Evolutionary conservation across 441 rosid genomes (phyloP).

Genomic region (Daphne laureola): DNA sequence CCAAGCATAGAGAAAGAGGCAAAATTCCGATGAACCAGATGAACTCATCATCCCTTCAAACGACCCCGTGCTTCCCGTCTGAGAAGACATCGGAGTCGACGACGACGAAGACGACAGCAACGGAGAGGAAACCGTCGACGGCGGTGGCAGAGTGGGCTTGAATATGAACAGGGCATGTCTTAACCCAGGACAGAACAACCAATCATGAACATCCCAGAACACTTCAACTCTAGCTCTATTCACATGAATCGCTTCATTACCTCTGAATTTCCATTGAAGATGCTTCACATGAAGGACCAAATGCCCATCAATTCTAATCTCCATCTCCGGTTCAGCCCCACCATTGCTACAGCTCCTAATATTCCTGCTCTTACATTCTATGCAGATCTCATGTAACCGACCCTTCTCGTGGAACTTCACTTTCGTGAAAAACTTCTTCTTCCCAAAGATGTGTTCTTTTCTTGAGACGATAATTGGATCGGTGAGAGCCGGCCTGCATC

Average conservation of each 20-base stretch:
- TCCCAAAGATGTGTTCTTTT: constrained; percentile 70
- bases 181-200: constrained; percentile 65
- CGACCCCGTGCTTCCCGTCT: constrained; percentile 25
- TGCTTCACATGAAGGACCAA: constrained; percentile 62
- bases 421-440: constrained; percentile 58
- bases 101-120: constrained; percentile 19
- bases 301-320: constrained; percentile 74
- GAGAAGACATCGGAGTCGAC: constrained; percentile 25
- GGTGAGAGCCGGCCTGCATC: constrained; percentile 68
- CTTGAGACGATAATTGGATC: constrained; percentile 68
- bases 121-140: constrained; percentile 28
- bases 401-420: constrained; percentile 56
- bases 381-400: constrained; percentile 49
- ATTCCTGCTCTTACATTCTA: constrained; percentile 46
- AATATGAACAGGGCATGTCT: constrained; percentile 67
- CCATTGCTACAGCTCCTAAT: not conserved
- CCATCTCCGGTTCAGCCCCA: constrained; percentile 53
- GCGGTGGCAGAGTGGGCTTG: constrained; percentile 39
- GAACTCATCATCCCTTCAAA: constrained; percentile 22
- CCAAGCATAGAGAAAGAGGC: constrained; percentile 91
- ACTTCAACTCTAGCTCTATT: constrained; percentile 57
- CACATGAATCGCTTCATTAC: constrained; percentile 55
- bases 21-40: constrained; percentile 42
- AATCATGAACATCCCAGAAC: constrained; percentile 86
- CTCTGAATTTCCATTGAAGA: constrained; percentile 84